A percentile compares a stretch with the other conserved stretches of the same genome.
Conservation (phyloP, 352 stramenopile species). For the Pythium utonaiense region DNA sequence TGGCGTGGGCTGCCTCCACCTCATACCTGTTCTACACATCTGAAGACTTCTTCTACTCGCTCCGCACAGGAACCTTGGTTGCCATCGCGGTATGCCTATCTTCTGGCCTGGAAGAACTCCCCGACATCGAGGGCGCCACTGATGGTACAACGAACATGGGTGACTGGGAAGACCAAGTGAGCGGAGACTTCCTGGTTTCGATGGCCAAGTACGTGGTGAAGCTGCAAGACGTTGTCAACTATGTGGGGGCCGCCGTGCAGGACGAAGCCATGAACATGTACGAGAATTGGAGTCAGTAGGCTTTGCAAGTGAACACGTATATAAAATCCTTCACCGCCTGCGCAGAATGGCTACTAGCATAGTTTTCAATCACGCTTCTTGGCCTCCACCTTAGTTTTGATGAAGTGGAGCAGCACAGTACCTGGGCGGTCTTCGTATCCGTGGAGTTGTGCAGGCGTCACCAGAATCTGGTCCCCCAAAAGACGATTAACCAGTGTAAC, state of each 20-base stretch:
- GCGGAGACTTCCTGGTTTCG: slow-evolving; percentile 43
- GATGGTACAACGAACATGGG: slow-evolving; percentile 24
- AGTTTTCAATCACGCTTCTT: slow-evolving; percentile 17
- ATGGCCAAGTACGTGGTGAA: slow-evolving; percentile 38
- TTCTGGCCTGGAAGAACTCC: slow-evolving; percentile 54
- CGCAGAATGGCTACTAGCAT: no score
- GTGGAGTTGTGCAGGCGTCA: slow-evolving; percentile 56
- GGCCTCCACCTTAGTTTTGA: slow-evolving; percentile 14
- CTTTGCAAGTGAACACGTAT: no score
- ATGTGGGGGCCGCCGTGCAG: slow-evolving; percentile 27
- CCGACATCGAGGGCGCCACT: slow-evolving; percentile 45
- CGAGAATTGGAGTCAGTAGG: slow-evolving; percentile 59
- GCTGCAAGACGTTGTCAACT: slow-evolving; percentile 32
- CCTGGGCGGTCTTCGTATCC: slow-evolving; percentile 59
- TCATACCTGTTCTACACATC: slow-evolving; percentile 58
- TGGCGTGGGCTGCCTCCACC: slow-evolving; percentile 56
- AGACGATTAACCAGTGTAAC: slow-evolving; percentile 78
- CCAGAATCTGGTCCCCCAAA: slow-evolving; percentile 69
- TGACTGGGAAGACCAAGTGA: slow-evolving; percentile 49
- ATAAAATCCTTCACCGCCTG: neutral
- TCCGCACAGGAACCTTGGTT: slow-evolving; percentile 55
- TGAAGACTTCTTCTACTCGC: slow-evolving; percentile 43
- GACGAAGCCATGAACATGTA: slow-evolving; percentile 63
- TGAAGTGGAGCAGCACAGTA: slow-evolving; percentile 41
- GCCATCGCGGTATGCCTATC: slow-evolving; percentile 46